These are phyloP conservation scores for Lentinula guzmanii DNA, from an alignment of 768 basidiomycete species.

Conservation along the genomic window DNA sequence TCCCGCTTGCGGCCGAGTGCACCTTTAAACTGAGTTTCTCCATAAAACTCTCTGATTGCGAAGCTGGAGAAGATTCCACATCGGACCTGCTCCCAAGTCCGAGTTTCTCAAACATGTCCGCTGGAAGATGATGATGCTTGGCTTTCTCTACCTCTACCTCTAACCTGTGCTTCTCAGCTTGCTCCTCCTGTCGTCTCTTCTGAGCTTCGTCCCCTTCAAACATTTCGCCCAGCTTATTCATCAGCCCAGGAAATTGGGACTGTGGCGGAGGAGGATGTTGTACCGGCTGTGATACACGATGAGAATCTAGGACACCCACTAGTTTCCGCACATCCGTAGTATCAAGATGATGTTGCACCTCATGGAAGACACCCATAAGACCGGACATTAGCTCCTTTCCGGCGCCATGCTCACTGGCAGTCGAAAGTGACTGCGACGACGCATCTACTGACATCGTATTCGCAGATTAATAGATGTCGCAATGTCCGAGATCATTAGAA, in stretches of 20 bases:
- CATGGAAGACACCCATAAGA: not conserved
- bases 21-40: not conserved
- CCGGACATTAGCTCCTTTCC: not conserved
- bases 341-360: constrained; percentile 7
- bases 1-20: not conserved
- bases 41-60: not conserved
- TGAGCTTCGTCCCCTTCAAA: not conserved
- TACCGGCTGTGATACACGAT: not conserved
- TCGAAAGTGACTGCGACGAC: not conserved
- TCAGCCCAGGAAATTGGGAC: constrained; percentile 6
- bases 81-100: not conserved
- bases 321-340: not conserved
- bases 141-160: not conserved
- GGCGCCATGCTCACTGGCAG: not conserved
- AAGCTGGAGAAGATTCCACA: not conserved
- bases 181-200: not conserved
- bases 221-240: constrained; percentile 6
- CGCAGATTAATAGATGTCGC: too few relatives aligned
- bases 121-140: not conserved
- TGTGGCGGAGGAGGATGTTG: constrained; percentile 7
- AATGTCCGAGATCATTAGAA: too few relatives aligned
- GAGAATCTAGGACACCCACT: not conserved
- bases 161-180: constrained; percentile 9
- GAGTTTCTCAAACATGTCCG: not conserved
- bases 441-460: too few relatives aligned